Percentiles rank a stretch among this genome's conserved stretches.
phyloP scores from a whole-genome alignment of 1,284 basidiomycete genomes.

The Papiliotrema terrestris region DNA sequence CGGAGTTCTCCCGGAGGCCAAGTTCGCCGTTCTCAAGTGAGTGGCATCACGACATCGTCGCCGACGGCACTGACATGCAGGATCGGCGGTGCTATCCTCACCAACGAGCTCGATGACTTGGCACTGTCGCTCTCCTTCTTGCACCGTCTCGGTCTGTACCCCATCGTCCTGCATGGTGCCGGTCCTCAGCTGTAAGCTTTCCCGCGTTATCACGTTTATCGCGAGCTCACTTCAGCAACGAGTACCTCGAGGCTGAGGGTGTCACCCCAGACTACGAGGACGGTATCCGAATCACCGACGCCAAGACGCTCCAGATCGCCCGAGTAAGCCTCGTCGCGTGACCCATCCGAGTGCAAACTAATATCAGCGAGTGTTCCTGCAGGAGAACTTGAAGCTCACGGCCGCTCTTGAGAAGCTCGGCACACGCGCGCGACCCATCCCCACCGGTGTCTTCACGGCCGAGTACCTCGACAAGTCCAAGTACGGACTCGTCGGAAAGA shows the following conservation, averaged over 20 bases:
- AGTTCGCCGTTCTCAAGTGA: conserved; percentile 85
- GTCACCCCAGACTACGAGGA: conserved; percentile 92
- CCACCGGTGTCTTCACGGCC: conserved; percentile 90
- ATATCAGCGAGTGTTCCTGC: conserved; percentile 74
- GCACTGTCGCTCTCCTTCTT: conserved; percentile 89
- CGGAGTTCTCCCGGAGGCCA: conserved; percentile 58
- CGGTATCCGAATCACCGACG: conserved; percentile 90
- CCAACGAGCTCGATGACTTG: conserved; percentile 80
- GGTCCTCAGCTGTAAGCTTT: conserved; percentile 74
- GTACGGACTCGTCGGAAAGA: conserved; percentile 91
- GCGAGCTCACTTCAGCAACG: conserved; percentile 54
- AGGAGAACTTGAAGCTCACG: conserved; percentile 91
- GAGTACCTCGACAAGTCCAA: conserved; percentile 90
- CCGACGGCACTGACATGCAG: conserved; percentile 28
- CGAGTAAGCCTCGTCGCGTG: conserved; percentile 50
- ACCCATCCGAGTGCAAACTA: background rate
- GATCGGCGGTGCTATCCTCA: conserved; percentile 86
- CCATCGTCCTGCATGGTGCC: conserved; percentile 88
- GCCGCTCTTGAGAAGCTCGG: conserved; percentile 85
- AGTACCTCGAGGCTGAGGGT: conserved; percentile 83
- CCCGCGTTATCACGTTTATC: no score
- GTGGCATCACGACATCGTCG: conserved; percentile 2
- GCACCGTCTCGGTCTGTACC: conserved; percentile 89
- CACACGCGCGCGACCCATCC: conserved; percentile 90
- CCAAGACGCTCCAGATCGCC: conserved; percentile 86